Conservation (phyloP, 2,329 filamentous ascomycete species). For the Dothidotthia symphoricarpi region DNA sequence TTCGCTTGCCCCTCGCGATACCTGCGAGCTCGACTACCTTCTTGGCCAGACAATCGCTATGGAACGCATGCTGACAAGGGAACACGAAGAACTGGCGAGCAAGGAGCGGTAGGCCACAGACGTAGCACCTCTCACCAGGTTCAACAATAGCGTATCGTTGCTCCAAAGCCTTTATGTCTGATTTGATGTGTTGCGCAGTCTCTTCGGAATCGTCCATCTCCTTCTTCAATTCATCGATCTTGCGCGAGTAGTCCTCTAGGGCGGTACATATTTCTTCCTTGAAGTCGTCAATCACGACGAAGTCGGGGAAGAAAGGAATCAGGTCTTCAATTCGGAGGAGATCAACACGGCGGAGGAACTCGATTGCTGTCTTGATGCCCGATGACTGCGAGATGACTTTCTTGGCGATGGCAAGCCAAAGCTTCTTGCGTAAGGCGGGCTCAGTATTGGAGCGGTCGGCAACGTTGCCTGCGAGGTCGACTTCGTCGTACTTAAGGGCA, state of each 20-base stretch:
- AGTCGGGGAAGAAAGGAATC: constrained; percentile 98
- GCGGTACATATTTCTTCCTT: constrained; percentile 96
- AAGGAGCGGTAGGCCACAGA: constrained; percentile 79
- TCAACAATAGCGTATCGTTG: constrained; percentile 94
- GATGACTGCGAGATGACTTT: constrained; percentile 86
- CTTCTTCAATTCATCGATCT: constrained; percentile 81
- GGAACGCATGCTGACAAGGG: constrained; percentile 96
- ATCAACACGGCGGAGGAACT: constrained; percentile 88
- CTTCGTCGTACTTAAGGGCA: constrained; percentile 82
- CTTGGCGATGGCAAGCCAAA: constrained; percentile 93
- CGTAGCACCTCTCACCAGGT: constrained; percentile 90
- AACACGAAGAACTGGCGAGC: constrained; percentile 97
- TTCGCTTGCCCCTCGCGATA: constrained; percentile 71
- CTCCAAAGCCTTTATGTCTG: constrained; percentile 82
- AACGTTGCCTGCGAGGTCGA: constrained; percentile 85
- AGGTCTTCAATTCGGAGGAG: constrained; percentile 92
- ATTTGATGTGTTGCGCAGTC: constrained; percentile 86
- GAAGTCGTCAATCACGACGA: constrained; percentile 98
- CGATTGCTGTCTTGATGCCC: constrained; percentile 83
- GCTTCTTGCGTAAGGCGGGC: constrained; percentile 78
- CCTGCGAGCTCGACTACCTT: constrained; percentile 82
- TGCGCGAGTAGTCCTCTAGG: constrained; percentile 86
- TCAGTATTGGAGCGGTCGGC: constrained; percentile 81
- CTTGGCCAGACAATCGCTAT: constrained; percentile 87
- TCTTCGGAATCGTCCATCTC: constrained; percentile 95